Evolutionary conservation across 2,329 filamentous ascomycete species (phyloP).

Genomic region (Colletotrichum noveboracense): DNA sequence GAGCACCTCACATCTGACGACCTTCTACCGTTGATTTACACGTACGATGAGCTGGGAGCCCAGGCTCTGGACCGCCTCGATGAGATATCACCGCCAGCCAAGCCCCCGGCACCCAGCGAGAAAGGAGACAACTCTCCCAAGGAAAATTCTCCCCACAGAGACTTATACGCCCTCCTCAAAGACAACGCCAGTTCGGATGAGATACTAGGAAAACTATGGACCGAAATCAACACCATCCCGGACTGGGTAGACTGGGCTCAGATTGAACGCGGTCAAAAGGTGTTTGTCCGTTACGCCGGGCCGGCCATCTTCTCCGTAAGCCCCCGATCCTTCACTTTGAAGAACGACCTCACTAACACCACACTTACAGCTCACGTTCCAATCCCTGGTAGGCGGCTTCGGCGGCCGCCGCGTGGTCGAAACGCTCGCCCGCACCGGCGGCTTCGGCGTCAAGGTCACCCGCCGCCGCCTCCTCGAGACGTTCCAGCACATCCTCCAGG

Average conservation of each 20-base stretch:
- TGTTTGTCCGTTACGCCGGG: conserved; percentile 79
- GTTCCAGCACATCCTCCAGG: conserved; percentile 76
- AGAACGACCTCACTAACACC: conserved; percentile 29
- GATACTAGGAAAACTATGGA: conserved; percentile 64
- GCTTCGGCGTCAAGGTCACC: conserved; percentile 72
- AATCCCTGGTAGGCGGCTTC: conserved; percentile 73
- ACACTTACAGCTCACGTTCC: conserved; percentile 58
- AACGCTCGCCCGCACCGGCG: conserved; percentile 75
- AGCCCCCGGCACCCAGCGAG: conserved; percentile 34
- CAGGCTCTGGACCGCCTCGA: conserved; percentile 70
- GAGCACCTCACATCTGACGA: conserved; percentile 67
- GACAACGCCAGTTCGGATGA: conserved; percentile 63
- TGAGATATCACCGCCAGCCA: conserved; percentile 56
- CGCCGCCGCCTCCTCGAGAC: conserved; percentile 70
- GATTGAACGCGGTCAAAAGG: conserved; percentile 75
- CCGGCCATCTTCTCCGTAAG: conserved; percentile 64
- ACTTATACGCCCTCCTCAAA: conserved; percentile 67
- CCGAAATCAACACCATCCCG: conserved; percentile 69
- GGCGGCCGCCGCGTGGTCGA: conserved; percentile 76
- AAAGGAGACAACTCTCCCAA: conserved; percentile 32
- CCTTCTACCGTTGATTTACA: conserved; percentile 63
- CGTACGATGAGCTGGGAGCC: conserved; percentile 73
- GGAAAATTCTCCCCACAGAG: conserved; percentile 44
- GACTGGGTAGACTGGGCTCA: conserved; percentile 81
- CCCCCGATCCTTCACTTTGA: conserved; percentile 10